A percentile compares a stretch with the other conserved stretches of the same genome.
phyloP scores from a whole-genome alignment of 495 filamentous ascomycete species.

The Penicillium angulare region DNA sequence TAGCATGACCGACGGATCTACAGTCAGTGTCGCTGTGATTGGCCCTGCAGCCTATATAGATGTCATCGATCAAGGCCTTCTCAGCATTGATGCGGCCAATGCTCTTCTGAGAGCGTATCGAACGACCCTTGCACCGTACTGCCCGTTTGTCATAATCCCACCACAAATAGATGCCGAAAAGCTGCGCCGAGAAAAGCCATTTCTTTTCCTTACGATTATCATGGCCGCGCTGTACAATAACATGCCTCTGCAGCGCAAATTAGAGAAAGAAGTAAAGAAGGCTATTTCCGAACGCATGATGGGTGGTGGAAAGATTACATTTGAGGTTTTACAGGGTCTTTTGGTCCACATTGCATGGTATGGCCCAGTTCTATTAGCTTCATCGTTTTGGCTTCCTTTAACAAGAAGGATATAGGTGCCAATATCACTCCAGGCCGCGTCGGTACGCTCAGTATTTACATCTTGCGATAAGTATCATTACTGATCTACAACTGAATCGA shows the following conservation, averaged over 20 bases:
- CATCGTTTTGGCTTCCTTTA: background rate
- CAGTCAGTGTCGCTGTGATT: background rate
- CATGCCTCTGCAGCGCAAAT: slow-evolving; percentile 32
- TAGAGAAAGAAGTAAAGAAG: slow-evolving; percentile 30
- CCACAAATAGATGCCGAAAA: slow-evolving; percentile 15
- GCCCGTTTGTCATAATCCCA: slow-evolving; percentile 34
- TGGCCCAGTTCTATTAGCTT: background rate
- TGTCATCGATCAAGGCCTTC: slow-evolving; percentile 18
- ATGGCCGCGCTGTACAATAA: slow-evolving; percentile 38
- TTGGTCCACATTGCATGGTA: slow-evolving; percentile 40
- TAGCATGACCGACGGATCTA: background rate
- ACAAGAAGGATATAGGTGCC: slow-evolving; percentile 9
- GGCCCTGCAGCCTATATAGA: slow-evolving; percentile 3
- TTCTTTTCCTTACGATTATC: slow-evolving; percentile 35
- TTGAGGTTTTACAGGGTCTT: slow-evolving; percentile 40
- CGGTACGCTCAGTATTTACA: slow-evolving; percentile 38
- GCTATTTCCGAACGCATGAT: background rate
- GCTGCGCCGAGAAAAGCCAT: slow-evolving; percentile 28
- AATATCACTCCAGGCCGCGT: slow-evolving; percentile 34
- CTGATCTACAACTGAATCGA: slow-evolving; percentile 40
- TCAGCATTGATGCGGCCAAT: slow-evolving; percentile 19
- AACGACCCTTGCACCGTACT: slow-evolving; percentile 19
- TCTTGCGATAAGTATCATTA: slow-evolving; percentile 42
- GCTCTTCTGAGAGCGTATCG: slow-evolving; percentile 21
- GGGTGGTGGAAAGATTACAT: slow-evolving; percentile 19